Base-by-base conservation (phyloP, 768 basidiomycete genomes). In the Kwoniella mangroviensis region DNA sequence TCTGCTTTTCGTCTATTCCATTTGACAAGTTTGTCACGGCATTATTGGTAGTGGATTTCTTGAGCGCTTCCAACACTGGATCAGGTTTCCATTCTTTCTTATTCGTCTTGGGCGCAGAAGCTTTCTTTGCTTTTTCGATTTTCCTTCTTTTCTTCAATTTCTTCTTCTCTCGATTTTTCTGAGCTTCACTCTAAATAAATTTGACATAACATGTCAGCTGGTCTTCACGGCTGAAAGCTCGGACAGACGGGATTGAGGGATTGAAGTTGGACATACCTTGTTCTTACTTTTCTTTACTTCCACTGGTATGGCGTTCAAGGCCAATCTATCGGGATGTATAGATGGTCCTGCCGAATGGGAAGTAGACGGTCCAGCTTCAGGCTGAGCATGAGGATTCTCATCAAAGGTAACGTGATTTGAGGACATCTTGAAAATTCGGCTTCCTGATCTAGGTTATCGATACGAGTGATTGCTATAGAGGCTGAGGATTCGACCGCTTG, bases 141-240 rank as follows among this genome's bases (percentile, higher is more conserved):
- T 83, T 85, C 83, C 90, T 91, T 79, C 87, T 86, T 65, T 90
- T 86, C 61, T 87, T 86, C 72, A 88, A 88, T 84, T 93, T 93
- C 60, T 88, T 88, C 78, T 87, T 89, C 53, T 92, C 84, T 79
- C 93, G 92, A 69, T 89, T 85, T 74, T 88, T 83, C 81, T 92
- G 91, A 1, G 91, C 90, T 67, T 87, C 89, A 1, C 91, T 91
- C 84, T 90, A 49, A 21, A 21, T 34, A 6, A 6, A 34, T 34
- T 34, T 34, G 9, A 7, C 34, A 34, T 34, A 34, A 34, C 34
- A 34, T 4, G 4, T 34, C 34, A 34, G 34, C 34, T 34, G 34
- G 6, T 34, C 9, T 34, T 34, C 34, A 34, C 34, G 5, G 34
- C 9, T 4, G 9, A 34, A 34, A 34, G 34, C 34, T 34, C 34